Evolutionary conservation across 371 early-diverging fungal genomes (phyloP).

Genomic region (Chytridium lagenaria): DNA sequence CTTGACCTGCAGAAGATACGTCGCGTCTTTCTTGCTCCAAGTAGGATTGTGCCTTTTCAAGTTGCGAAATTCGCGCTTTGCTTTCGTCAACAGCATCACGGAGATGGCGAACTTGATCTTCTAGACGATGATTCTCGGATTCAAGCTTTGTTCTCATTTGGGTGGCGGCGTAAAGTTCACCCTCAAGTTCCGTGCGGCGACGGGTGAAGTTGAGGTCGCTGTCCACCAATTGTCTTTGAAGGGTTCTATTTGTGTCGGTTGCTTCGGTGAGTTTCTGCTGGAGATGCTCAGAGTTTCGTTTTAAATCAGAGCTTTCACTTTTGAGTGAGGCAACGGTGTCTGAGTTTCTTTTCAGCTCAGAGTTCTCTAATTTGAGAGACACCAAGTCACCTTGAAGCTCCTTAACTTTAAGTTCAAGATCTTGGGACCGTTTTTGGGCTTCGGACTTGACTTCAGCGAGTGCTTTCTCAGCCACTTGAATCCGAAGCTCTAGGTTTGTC

Average conservation of each 20-base stretch:
- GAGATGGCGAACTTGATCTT: neutral
- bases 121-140: neutral
- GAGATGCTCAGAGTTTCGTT: neutral
- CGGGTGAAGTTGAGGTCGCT: neutral
- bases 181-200: neutral
- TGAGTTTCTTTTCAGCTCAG: neutral
- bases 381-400: too few species aligned
- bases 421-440: neutral
- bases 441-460: neutral
- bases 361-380: too few species aligned
- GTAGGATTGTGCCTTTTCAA: slow-evolving; percentile 15
- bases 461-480: neutral
- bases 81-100: slow-evolving; percentile 9
- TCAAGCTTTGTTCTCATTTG: neutral
- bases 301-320: neutral
- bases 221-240: neutral
- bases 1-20: neutral
- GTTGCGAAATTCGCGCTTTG: neutral
- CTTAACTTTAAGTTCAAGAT: neutral
- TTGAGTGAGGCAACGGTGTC: neutral
- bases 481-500: neutral
- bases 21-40: slow-evolving; percentile 3
- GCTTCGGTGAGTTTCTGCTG: neutral
- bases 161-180: neutral
- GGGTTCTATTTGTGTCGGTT: neutral